Evolutionary conservation across 768 basidiomycete genomes (phyloP), one percentile per base, ranked within the genome.

Genomic region (Russula dissimulans): DNA sequence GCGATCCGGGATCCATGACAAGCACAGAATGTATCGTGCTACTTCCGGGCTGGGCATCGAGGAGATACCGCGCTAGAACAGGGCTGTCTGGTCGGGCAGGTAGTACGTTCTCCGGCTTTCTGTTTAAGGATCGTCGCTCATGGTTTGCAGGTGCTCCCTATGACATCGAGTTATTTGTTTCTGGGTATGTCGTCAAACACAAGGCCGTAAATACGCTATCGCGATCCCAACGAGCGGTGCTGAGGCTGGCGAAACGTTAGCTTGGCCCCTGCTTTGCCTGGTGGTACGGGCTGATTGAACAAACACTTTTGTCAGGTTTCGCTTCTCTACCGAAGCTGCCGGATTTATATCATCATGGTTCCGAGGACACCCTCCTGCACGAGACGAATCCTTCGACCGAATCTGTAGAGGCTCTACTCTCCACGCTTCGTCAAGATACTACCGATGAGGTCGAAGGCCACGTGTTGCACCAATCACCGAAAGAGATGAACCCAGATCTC

Each of bases 31-130:
- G 75, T 43, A 67, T 87, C 3, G 75, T 77, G 17, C 67, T 91
- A 26, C 91, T 92, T 72, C 91, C 91, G 5, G 89, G 91, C 2
- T 93, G 89, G 88, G 91, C 89, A 3, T 78, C 80, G 6, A 75
- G 81, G 54, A 72, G 80, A 32, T 83, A 81, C 67, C 71, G 63
- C 15, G 66, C 59, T 48, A 65, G 6, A n/a, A 22, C 62, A 43
- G 65, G 45, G 50, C 54, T 22, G 17, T 63, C 44, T 18, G 57
- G 67, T 44, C 58, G 53, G 49, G 68, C 57, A 69, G 66, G 67
- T 73, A 71, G 22, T 26, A 36, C 51, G 71, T 73, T 12, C 18
- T 5, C 8, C 50, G 18, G 42, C 46, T 31, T 34, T 49, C 45
- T 54, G 38, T 31, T 42, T 32, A 42, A 31, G 34, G 32, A 36